phyloP scores from a whole-genome alignment of 2,329 filamentous ascomycete species.

The Penicillium paneum region DNA sequence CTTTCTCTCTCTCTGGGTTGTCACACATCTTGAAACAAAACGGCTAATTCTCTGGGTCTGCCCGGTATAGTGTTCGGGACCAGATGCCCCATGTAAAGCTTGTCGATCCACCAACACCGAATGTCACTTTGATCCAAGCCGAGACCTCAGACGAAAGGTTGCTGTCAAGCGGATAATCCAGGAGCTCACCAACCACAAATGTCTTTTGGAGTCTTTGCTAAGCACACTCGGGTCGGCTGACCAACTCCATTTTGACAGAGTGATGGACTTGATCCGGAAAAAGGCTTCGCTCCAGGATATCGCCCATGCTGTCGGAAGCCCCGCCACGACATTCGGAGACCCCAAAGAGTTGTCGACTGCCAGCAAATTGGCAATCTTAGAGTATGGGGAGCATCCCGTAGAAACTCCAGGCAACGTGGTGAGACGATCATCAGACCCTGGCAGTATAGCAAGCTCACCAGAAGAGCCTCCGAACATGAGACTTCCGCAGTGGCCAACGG shows the following conservation, averaged over 20 bases:
- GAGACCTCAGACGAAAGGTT: slow-evolving; percentile 38
- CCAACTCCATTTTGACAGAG: slow-evolving; percentile 20
- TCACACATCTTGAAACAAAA: not conserved
- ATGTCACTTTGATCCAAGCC: slow-evolving; percentile 37
- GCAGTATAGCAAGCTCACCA: slow-evolving; percentile 6
- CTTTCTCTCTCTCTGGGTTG: not conserved
- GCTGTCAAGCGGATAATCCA: slow-evolving; percentile 35
- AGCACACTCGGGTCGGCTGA: slow-evolving; percentile 27
- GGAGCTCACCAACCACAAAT: slow-evolving; percentile 36
- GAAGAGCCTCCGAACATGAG: slow-evolving; percentile 5
- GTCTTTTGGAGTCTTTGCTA: slow-evolving; percentile 32
- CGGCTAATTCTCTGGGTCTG: slow-evolving; percentile 2
- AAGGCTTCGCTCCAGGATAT: slow-evolving; percentile 29
- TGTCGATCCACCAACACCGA: slow-evolving; percentile 29
- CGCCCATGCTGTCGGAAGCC: slow-evolving; percentile 21
- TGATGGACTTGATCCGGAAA: slow-evolving; percentile 29
- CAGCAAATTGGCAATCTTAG: slow-evolving; percentile 6
- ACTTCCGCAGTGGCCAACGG: not conserved
- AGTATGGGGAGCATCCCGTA: slow-evolving; percentile 5
- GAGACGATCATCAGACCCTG: slow-evolving; percentile 12
- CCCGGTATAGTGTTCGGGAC: slow-evolving; percentile 34
- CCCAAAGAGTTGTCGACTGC: slow-evolving; percentile 4
- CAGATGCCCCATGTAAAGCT: slow-evolving; percentile 35
- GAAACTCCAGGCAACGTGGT: not conserved
- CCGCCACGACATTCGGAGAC: slow-evolving; percentile 19